A percentile compares a stretch with the other conserved stretches of the same genome.
Conservation (phyloP, 2,329 filamentous ascomycete genomes). For the Falciphora oryzae region DNA sequence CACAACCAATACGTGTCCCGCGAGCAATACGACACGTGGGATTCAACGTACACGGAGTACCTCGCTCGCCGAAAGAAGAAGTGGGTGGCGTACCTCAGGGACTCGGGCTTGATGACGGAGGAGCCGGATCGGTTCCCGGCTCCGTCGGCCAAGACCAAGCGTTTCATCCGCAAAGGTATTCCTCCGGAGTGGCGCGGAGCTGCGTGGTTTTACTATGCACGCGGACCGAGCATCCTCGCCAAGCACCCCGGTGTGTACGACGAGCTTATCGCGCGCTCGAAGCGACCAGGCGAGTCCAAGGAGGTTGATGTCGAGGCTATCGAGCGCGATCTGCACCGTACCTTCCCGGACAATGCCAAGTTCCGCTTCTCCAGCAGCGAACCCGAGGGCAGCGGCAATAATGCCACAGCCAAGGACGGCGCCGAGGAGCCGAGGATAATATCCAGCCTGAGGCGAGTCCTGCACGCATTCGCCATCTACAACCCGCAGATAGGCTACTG, state of each 20-base stretch:
- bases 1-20: slow-evolving; percentile 70
- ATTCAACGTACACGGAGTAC: slow-evolving; percentile 67
- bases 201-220: slow-evolving; percentile 95
- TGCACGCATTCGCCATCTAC: slow-evolving; percentile 86
- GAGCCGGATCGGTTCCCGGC: slow-evolving; percentile 73
- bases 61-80: slow-evolving; percentile 70
- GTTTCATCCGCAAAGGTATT: slow-evolving; percentile 88
- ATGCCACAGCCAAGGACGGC: background rate
- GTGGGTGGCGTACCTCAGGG: slow-evolving; percentile 73
- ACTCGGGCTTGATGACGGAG: slow-evolving; percentile 66
- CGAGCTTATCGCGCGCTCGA: slow-evolving; percentile 52
- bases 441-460: slow-evolving; percentile 71
- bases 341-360: slow-evolving; percentile 87
- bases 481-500: slow-evolving; percentile 92
- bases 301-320: slow-evolving; percentile 76
- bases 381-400: slow-evolving; percentile 21
- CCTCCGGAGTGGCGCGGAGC: slow-evolving; percentile 91
- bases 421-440: slow-evolving; percentile 69
- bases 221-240: slow-evolving; percentile 71
- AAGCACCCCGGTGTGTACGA: slow-evolving; percentile 75
- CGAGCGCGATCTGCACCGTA: slow-evolving; percentile 87
- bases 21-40: slow-evolving; percentile 78
- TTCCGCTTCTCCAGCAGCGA: slow-evolving; percentile 54
- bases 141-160: slow-evolving; percentile 75
- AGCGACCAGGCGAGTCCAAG: slow-evolving; percentile 43